Base-by-base conservation (phyloP, 2,329 filamentous ascomycete species). In the Chaetomium olivaceum region DNA sequence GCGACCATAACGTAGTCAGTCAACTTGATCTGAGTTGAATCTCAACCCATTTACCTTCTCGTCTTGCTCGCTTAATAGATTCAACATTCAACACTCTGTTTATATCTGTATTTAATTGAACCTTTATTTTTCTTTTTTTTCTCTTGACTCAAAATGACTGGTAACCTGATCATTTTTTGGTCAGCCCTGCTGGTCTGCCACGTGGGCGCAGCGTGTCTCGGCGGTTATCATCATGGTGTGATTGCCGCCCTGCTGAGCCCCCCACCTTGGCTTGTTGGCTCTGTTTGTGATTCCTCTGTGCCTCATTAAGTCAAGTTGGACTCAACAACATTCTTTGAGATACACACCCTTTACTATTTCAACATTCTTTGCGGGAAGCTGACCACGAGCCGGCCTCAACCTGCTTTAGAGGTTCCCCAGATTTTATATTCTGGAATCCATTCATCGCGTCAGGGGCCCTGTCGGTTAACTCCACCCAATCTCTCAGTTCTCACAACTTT, bases 131-230 rank as follows among this genome's bases (percentile, higher is more conserved):
- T n/a, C 16, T n/a, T 7, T 43, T 43, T 43, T 19, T 7, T 6
- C 5, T 7, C 16, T 1, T 19, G 3, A 16, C 16, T 4, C 5
- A n/a, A n/a, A 43, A 19, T 43, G 16, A 43, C 39, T 19, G 39
- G 39, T n/a, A 19, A 8, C 39, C 16, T 1, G 39, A 39, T 7
- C 39, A 43, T 19, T 29, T 29, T 16, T 29, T 16, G 43, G 16
- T 46, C 56, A 58, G 56, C 33, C 29, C 29, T 36, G 27, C 12
- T 36, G 11, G 36, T 27, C 14, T 16, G 56, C 62, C 62, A 64
- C 62, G 62, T 64, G 62, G 62, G 62, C 48, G 14, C 62, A 59
- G 62, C 56, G 4, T 33, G 36, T 36, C 36, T 55, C 57, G 14
- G 33, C 48, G 48, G 48, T 31, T 60, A 39, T 36, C 46, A 23